phyloP scores from a whole-genome alignment of 2,329 filamentous ascomycete genomes.

The Monosporascus sp. region DNA sequence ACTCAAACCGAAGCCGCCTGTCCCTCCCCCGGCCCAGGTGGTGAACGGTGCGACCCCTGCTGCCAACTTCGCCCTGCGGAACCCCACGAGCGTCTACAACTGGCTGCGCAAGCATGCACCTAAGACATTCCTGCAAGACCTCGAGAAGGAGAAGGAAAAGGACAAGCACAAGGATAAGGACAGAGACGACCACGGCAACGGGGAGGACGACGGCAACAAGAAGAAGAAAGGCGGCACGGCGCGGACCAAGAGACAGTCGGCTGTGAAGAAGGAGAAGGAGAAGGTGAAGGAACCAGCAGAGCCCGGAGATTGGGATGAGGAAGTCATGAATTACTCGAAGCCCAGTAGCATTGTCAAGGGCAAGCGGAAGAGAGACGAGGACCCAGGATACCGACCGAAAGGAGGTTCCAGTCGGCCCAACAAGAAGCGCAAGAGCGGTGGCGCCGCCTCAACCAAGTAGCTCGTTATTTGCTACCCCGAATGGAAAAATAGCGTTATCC shows the following conservation, averaged over 20 bases:
- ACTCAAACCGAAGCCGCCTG: conserved; percentile 39
- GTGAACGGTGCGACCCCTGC: conserved; percentile 27
- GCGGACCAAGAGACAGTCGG: conserved; percentile 35
- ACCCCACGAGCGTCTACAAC: conserved; percentile 90
- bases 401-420: conserved; percentile 47
- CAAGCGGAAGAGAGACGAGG: conserved; percentile 56
- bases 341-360: conserved; percentile 35
- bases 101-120: conserved; percentile 86
- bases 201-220: conserved; percentile 33
- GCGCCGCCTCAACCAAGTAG: neutral
- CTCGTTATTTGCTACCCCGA: neutral
- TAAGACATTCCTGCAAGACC: conserved; percentile 78
- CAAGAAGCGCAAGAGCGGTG: conserved; percentile 53
- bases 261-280: conserved; percentile 18
- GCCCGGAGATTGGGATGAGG: conserved; percentile 35
- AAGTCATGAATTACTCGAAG: conserved; percentile 29
- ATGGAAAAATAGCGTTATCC: neutral
- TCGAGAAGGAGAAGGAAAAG: conserved; percentile 46
- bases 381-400: conserved; percentile 55
- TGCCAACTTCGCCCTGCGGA: conserved; percentile 55
- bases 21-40: conserved; percentile 44
- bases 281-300: conserved; percentile 29
- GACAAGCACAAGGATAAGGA: conserved; percentile 33
- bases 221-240: conserved; percentile 23
- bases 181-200: conserved; percentile 36